phyloP scores from a whole-genome alignment of 345 rosid genomes.

The Hibiscus syriacus region DNA sequence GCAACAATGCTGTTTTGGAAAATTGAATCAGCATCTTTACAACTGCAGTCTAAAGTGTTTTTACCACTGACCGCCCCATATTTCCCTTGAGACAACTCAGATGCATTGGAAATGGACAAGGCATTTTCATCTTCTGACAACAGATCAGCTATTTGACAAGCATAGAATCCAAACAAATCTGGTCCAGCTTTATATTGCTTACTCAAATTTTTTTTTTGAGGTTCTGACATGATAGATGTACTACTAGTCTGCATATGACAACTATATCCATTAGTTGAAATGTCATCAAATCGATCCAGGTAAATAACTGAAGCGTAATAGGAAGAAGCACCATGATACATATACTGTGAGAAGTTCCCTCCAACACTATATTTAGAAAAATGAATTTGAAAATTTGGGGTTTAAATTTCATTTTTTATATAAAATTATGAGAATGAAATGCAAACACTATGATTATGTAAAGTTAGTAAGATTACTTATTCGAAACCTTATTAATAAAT shows the following conservation, averaged over 20 bases:
- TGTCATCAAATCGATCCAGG: neutral
- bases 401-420: neutral
- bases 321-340: neutral
- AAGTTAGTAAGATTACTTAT: neutral
- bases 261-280: neutral
- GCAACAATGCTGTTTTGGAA: conserved; percentile 29
- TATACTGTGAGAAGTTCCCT: neutral
- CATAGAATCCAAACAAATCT: conserved; percentile 38
- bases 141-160: conserved; percentile 28
- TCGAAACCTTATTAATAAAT: too few relatives aligned
- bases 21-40: conserved; percentile 4
- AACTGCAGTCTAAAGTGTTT: neutral
- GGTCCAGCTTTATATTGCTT: conserved; percentile 22
- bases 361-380: neutral
- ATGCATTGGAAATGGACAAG: conserved; percentile 6
- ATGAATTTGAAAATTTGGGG: neutral
- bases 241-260: conserved; percentile 18
- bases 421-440: neutral
- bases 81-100: conserved; percentile 10
- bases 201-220: conserved; percentile 10
- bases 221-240: conserved; percentile 20
- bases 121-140: conserved; percentile 30
- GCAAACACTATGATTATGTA: neutral
- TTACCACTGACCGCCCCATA: conserved; percentile 5
- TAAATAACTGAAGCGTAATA: neutral